Evolutionary conservation across 2,329 filamentous ascomycete species (phyloP), one percentile per base, ranked within the genome.

Genomic region (Ceratocystis ficicola): DNA sequence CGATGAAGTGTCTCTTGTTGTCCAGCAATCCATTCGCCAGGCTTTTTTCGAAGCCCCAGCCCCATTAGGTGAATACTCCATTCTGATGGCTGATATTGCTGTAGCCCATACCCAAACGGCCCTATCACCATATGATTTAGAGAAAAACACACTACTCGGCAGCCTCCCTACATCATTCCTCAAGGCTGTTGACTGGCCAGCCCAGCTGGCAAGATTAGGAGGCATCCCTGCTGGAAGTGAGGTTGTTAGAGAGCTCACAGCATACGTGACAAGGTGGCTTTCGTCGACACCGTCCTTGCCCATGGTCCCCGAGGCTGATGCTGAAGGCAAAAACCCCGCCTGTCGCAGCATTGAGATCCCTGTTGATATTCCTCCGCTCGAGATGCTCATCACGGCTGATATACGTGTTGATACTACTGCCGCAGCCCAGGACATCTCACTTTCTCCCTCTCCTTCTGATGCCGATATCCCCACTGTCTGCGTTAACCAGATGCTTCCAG

Each of bases 301-400:
- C 7, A 62, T 67, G 17, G n/a, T 41, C 12, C 32, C 32, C 1
- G 22, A 46, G 25, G 28, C 61, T 22, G 52, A 59, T 17, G 15
- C 52, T 3, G 52, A 36, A 8, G 52, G 52, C 25, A 59, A 59
- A 59, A 59, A 17, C 52, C 52, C 52, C 6, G 30, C 44, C 5
- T 30, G n/a, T 41, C 61, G 22, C 69, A 86, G 85, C 12, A 92
- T 99, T 70, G 79, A 88, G 36, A 95, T 99, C 64, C 89, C 92
- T 0, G 92, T 99, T 15, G 90, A 96, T 67, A 85, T 99, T 1
- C 93, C 93, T 0, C 86, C 87, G 1, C 80, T 96, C 1, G 84
- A 89, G 61, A 83, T 96, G 22, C 83, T 97, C 0, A 88, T 95
- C 74, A 95, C 89, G 0, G 87, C 88, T 2, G 84, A 88, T 64